Base-by-base conservation (phyloP, 768 basidiomycete species). In the Leucosporidium creatinivorum region DNA sequence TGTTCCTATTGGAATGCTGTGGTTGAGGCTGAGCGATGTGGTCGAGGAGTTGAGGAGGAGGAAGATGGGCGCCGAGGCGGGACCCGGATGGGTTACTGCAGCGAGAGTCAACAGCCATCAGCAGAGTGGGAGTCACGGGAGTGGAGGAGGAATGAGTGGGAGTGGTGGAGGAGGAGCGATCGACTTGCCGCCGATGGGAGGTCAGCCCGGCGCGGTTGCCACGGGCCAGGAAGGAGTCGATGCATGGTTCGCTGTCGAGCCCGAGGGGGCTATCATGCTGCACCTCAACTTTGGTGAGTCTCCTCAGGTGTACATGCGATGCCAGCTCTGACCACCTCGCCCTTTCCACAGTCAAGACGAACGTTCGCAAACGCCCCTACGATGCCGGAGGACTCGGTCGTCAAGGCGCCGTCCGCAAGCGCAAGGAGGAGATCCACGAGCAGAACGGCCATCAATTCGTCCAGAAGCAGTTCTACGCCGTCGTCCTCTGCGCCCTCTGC, bases 401-500 rank as follows among this genome's bases (percentile, higher is more conserved):
- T 77, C 94, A 97, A 80, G 96, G 94, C 63, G 96, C 96, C 67
- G 86, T 99, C 73, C 88, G 93, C 76, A 97, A 96, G 80, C 89
- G 93, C 75, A 97, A 97, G 79, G 94, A 87, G 73, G 94, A 98
- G 81, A 88, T 98, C 4, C 93, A 93, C 80, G 93, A 98, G 79
- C 97, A 97, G 91, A 98, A 98, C 77, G 96, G 96, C 17, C 96
- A 99, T 81, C 91, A 96, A 79, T 99, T 99, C 77, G 84, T 99
- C 56, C 90, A 92, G 75, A 85, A 87, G 56, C 96, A 98, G 79
- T 99, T 99, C 82, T 98, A 96, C 78, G 67, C 71, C 48, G 86
- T 98, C 77, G 96, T 99, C 83, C 84, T 97, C 61, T 99, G 96
- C 77, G 96, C 96, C 4, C 91, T 96, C 79, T 99, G 96, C 81